Evolutionary conservation across 305 asterid species (phyloP).

Genomic region (Salvia sclarea): DNA sequence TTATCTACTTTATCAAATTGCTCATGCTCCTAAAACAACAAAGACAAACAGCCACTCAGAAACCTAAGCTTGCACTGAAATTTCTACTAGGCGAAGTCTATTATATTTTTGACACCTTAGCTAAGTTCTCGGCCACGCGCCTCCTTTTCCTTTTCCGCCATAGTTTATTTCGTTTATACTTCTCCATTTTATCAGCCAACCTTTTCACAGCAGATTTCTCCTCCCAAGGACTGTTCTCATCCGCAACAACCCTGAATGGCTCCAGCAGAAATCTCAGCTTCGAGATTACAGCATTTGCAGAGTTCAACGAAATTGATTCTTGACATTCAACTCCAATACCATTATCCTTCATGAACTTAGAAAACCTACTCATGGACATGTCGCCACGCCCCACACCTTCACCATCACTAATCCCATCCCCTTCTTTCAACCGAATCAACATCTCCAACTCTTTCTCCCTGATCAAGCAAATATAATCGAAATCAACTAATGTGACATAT

Average conservation of each 20-base stretch:
- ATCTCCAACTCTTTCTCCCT: constrained; percentile 77
- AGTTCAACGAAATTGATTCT: constrained; percentile 54
- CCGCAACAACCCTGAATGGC: constrained; percentile 74
- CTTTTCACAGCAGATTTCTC: constrained; percentile 74
- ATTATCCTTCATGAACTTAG: constrained; percentile 46
- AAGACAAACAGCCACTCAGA: constrained; percentile 19
- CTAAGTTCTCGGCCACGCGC: constrained; percentile 59
- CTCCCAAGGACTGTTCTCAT: constrained; percentile 80
- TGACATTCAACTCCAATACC: constrained; percentile 45
- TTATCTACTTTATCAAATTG: constrained; percentile 63
- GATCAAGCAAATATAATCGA: constrained; percentile 29
- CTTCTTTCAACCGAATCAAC: constrained; percentile 54
- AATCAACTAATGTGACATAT: not conserved
- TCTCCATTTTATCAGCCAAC: constrained; percentile 64
- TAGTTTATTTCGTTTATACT: constrained; percentile 77
- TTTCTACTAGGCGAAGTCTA: constrained; percentile 1
- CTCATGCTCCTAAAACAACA: constrained; percentile 61
- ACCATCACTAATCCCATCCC: constrained; percentile 39
- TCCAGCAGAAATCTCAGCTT: constrained; percentile 75
- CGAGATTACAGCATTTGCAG: constrained; percentile 61
- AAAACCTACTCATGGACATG: constrained; percentile 41
- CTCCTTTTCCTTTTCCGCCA: constrained; percentile 88
- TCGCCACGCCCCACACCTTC: constrained; percentile 35
- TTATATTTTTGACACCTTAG: constrained; percentile 48
- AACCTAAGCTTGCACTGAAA: not conserved